Percentiles rank a stretch among this genome's conserved stretches.
phyloP scores from a whole-genome alignment of 352 stramenopile species.

The Pythium rhizo-oryzae region DNA sequence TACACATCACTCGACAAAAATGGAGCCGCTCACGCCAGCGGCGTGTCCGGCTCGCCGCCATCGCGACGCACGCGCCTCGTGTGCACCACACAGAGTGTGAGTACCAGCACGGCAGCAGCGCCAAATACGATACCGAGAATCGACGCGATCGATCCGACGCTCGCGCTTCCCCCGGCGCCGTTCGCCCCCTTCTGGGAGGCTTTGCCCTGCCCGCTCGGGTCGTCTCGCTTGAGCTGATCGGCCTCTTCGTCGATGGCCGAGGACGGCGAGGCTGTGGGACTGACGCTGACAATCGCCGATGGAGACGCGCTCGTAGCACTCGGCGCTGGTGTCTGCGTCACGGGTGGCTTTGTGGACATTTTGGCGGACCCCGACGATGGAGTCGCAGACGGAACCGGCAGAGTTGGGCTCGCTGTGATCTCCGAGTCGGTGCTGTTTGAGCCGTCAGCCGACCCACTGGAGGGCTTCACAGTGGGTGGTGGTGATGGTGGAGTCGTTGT shows the following conservation, averaged over 20 bases:
- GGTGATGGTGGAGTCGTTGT: neutral
- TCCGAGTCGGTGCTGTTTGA: neutral
- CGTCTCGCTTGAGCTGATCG: slow-evolving; percentile 8
- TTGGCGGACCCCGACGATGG: neutral
- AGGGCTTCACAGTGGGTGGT: neutral
- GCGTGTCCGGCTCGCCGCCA: neutral
- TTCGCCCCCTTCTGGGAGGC: slow-evolving; percentile 4
- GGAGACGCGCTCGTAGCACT: neutral
- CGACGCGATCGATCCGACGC: slow-evolving; percentile 18
- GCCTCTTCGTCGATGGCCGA: slow-evolving; percentile 16
- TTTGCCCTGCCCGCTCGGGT: neutral
- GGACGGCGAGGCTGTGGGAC: neutral
- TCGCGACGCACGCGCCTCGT: slow-evolving; percentile 12
- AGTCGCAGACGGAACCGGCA: neutral
- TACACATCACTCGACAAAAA: neutral
- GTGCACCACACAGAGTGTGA: slow-evolving; percentile 28
- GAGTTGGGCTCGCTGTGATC: neutral
- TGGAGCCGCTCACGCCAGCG: neutral
- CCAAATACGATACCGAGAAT: slow-evolving; percentile 30
- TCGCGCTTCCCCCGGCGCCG: neutral
- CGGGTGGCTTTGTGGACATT: neutral
- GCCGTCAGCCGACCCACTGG: neutral
- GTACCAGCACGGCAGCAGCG: slow-evolving; percentile 20
- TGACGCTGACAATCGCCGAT: neutral
- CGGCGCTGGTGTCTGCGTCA: neutral